These are phyloP conservation scores for Oehlia diaphana DNA, from an alignment of 192 early-diverging fungal genomes.

Conservation along the genomic window DNA sequence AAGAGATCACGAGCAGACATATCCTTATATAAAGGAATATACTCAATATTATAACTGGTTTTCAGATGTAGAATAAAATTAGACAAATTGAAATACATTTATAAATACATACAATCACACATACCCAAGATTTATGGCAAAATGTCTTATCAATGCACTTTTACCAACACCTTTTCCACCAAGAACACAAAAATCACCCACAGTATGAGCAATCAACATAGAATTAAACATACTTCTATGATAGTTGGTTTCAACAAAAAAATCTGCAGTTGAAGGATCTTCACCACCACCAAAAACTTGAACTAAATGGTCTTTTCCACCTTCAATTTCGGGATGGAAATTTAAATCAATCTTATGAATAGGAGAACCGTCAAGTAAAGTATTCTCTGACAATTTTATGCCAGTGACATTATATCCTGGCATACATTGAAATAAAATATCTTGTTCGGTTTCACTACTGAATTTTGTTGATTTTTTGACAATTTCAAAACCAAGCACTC, in stretches of 20 bases:
- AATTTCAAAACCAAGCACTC: slow-evolving; percentile 48
- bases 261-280: slow-evolving; percentile 44
- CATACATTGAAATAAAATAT: slow-evolving; percentile 40
- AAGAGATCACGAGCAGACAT: slow-evolving; percentile 80
- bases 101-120: not conserved
- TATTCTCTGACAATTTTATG: slow-evolving; percentile 34
- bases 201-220: slow-evolving; percentile 59
- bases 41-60: slow-evolving; percentile 64
- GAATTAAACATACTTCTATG: slow-evolving; percentile 48
- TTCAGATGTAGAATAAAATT: slow-evolving; percentile 42
- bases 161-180: slow-evolving; percentile 78
- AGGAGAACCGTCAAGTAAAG: slow-evolving; percentile 37
- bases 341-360: slow-evolving; percentile 39
- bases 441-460: slow-evolving; percentile 12
- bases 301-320: slow-evolving; percentile 25
- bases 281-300: slow-evolving; percentile 44
- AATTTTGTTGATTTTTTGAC: slow-evolving; percentile 41
- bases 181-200: slow-evolving; percentile 68
- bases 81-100: not conserved
- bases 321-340: slow-evolving; percentile 20
- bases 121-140: slow-evolving; percentile 48
- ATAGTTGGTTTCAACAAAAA: slow-evolving; percentile 62
- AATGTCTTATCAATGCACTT: slow-evolving; percentile 63
- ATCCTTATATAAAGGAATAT: slow-evolving; percentile 73
- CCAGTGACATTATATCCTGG: slow-evolving; percentile 44